A percentile compares a stretch with the other conserved stretches of the same genome.
phyloP scores from a whole-genome alignment of 148 eudicot species.

The Hydrangea macrophylla region DNA sequence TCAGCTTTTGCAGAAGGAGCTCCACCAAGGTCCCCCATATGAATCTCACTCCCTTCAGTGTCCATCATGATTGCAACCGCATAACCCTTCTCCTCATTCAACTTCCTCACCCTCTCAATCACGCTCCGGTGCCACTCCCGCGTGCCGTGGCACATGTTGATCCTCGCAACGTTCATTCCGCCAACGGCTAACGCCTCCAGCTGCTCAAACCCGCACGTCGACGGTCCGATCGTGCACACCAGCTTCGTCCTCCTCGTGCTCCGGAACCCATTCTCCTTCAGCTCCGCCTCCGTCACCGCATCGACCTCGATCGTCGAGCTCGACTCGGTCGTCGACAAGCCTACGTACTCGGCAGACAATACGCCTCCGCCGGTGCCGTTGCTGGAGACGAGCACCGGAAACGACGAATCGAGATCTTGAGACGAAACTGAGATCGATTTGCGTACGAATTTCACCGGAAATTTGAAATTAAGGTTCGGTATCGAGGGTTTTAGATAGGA shows the following conservation, averaged over 20 bases:
- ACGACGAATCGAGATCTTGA: constrained; percentile 14
- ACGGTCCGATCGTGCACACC: constrained; percentile 75
- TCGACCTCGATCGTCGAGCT: constrained; percentile 70
- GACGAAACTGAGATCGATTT: constrained; percentile 4
- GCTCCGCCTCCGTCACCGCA: constrained; percentile 79
- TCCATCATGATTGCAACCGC: constrained; percentile 99
- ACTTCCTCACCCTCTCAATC: constrained; percentile 64
- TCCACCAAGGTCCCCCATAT: constrained; percentile 98
- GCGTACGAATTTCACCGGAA: background rate
- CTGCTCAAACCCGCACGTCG: constrained; percentile 67
- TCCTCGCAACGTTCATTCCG: constrained; percentile 92
- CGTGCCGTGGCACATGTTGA: constrained; percentile 95
- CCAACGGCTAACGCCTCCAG: constrained; percentile 86
- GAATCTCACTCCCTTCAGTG: constrained; percentile 98
- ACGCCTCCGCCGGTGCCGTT: constrained; percentile 12
- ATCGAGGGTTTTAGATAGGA: constrained; percentile 17
- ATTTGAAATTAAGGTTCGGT: constrained; percentile 13
- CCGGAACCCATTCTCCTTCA: constrained; percentile 90
- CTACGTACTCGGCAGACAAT: background rate
- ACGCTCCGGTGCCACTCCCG: constrained; percentile 81
- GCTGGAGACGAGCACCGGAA: constrained; percentile 10
- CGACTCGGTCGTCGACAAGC: constrained; percentile 22
- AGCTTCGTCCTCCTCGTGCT: constrained; percentile 86
- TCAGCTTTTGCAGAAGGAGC: constrained; percentile 78
- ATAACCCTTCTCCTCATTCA: constrained; percentile 86